phyloP scores from a whole-genome alignment of 179 eudicot species.

The Beta lomatogona region DNA sequence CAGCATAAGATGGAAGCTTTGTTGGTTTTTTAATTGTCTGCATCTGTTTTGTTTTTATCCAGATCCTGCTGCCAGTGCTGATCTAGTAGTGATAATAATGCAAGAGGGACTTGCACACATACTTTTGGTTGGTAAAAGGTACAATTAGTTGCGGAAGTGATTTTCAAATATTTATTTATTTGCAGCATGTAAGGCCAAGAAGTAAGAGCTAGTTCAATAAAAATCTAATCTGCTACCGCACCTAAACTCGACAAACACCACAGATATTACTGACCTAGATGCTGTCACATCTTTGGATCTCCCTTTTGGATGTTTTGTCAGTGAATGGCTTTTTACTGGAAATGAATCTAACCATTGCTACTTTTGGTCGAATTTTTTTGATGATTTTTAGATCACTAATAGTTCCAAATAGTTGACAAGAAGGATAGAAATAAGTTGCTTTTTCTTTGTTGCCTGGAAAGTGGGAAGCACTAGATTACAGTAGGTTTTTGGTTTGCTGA shows the following conservation, averaged over 20 bases:
- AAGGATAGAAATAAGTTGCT: neutral
- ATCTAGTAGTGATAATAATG: slow-evolving; percentile 86
- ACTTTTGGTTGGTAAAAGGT: slow-evolving; percentile 91
- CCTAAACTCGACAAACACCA: neutral
- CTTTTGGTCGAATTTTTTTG: neutral
- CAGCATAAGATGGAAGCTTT: too few species aligned
- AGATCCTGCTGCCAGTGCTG: slow-evolving; percentile 97
- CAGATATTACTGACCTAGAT: neutral
- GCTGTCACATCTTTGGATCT: neutral
- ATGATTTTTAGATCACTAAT: neutral
- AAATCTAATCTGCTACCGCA: neutral
- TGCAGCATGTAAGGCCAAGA: neutral
- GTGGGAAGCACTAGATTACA: neutral
- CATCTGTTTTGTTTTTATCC: slow-evolving; percentile 24
- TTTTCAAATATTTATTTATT: neutral
- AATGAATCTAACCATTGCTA: neutral
- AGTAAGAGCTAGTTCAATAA: neutral
- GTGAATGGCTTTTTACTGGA: neutral
- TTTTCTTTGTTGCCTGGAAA: neutral
- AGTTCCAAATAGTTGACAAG: neutral
- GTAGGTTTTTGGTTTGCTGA: neutral
- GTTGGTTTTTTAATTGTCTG: neutral
- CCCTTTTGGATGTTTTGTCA: neutral
- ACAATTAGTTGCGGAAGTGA: slow-evolving; percentile 7
- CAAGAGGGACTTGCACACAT: slow-evolving; percentile 92